Evolutionary conservation across 2,329 filamentous ascomycete species (phyloP).

Genomic region (Xenoacremonium recifei): DNA sequence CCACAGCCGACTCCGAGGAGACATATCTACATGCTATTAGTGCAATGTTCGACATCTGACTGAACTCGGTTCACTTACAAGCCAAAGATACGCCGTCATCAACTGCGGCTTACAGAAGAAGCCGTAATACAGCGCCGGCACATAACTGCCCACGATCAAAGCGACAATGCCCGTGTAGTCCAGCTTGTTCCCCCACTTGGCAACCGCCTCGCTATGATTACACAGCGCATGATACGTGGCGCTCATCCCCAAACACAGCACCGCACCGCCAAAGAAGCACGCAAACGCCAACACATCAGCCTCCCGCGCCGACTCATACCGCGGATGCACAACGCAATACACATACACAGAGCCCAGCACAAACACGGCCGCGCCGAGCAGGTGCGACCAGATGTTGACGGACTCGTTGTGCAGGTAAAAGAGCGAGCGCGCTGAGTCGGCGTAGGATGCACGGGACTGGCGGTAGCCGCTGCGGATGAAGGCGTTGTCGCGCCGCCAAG

Average conservation of each 20-base stretch:
- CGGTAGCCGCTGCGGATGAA: constrained; percentile 57
- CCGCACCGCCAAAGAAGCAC: constrained; percentile 77
- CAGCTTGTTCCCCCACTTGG: constrained; percentile 84
- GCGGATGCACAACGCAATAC: constrained; percentile 57
- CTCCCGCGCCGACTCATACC: constrained; percentile 61
- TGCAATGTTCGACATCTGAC: too few relatives aligned
- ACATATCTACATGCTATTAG: constrained; percentile 61
- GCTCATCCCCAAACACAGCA: constrained; percentile 74
- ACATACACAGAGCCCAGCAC: constrained; percentile 50
- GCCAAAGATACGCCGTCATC: constrained; percentile 70
- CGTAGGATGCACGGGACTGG: constrained; percentile 47
- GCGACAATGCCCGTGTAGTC: constrained; percentile 94
- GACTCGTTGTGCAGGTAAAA: constrained; percentile 59
- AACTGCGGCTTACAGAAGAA: constrained; percentile 69
- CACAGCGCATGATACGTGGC: constrained; percentile 81
- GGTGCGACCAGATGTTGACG: constrained; percentile 63
- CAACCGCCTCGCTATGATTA: constrained; percentile 79
- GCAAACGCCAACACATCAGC: constrained; percentile 70
- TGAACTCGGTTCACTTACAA: constrained; percentile 51
- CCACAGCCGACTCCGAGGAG: constrained; percentile 75
- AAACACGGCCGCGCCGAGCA: constrained; percentile 64
- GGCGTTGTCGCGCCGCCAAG: constrained; percentile 60
- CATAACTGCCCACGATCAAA: constrained; percentile 87
- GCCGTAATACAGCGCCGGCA: constrained; percentile 85
- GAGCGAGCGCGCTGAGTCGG: constrained; percentile 44